These are phyloP conservation scores for Scedosporium minutisporum DNA, from an alignment of 2,329 filamentous ascomycete genomes.

Conservation along the genomic window DNA sequence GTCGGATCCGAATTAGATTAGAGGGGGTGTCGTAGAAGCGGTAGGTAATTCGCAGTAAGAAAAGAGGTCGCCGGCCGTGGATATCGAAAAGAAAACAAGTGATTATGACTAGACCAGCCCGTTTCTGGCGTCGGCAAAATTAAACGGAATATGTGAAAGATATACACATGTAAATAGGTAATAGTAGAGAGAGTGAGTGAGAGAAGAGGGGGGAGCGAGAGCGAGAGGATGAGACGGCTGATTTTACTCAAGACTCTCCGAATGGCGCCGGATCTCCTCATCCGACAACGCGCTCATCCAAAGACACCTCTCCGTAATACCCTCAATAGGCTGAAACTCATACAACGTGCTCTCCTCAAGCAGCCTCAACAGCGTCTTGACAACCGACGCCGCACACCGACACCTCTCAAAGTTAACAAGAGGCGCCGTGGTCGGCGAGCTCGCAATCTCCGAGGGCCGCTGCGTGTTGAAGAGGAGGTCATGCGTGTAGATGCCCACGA, in stretches of 20 bases:
- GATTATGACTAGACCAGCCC: no score
- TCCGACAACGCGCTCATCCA: slow-evolving; percentile 73
- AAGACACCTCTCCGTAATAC: slow-evolving; percentile 70
- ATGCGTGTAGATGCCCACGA: slow-evolving; percentile 75
- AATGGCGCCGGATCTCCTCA: slow-evolving; percentile 57
- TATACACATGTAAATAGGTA: neutral
- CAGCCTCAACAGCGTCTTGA: slow-evolving; percentile 71
- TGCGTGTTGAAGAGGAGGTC: slow-evolving; percentile 76
- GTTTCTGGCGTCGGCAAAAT: neutral
- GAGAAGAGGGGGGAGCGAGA: neutral
- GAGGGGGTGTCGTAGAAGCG: no score
- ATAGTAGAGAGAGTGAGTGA: no score
- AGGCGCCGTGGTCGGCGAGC: slow-evolving; percentile 54
- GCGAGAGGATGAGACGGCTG: neutral
- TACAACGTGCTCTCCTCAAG: slow-evolving; percentile 71
- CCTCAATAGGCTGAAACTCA: slow-evolving; percentile 63
- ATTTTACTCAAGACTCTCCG: slow-evolving; percentile 36
- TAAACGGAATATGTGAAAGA: neutral
- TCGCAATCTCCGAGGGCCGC: slow-evolving; percentile 64
- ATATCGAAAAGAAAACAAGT: no score
- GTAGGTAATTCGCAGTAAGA: no score
- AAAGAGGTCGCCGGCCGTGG: no score
- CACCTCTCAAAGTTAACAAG: slow-evolving; percentile 79
- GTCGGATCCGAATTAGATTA: no score
- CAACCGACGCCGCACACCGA: slow-evolving; percentile 63